Conservation (phyloP, 1,284 basidiomycete genomes). For the Exobasidium cylindrosporum region DNA sequence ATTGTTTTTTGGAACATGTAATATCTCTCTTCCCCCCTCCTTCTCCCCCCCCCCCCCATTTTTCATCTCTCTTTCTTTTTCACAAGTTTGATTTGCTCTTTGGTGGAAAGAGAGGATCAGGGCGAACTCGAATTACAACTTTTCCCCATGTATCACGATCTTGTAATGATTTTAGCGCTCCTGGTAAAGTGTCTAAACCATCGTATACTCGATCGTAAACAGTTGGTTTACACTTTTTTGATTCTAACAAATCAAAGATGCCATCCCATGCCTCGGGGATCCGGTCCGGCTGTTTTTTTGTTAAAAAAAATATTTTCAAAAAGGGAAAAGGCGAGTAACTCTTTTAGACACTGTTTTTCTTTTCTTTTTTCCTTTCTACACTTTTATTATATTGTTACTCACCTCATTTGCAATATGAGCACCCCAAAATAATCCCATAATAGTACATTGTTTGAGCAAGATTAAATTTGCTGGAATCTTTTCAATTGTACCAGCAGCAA, state of each 20-base stretch:
- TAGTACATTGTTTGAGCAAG: slow-evolving; percentile 68
- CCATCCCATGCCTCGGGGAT: slow-evolving; percentile 71
- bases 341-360: neutral
- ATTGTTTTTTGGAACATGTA: too few species aligned
- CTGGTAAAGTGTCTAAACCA: slow-evolving; percentile 69
- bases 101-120: slow-evolving; percentile 32
- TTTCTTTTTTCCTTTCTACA: too few species aligned
- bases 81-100: slow-evolving; percentile 37
- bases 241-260: slow-evolving; percentile 70
- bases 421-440: slow-evolving; percentile 45
- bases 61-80: too few species aligned
- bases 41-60: too few species aligned
- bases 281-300: slow-evolving; percentile 61
- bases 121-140: slow-evolving; percentile 66
- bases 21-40: too few species aligned
- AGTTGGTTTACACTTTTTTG: slow-evolving; percentile 69
- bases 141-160: slow-evolving; percentile 90
- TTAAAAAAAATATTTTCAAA: slow-evolving; percentile 59
- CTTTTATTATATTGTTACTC: too few species aligned
- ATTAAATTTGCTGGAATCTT: slow-evolving; percentile 66
- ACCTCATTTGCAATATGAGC: slow-evolving; percentile 58
- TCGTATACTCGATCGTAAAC: slow-evolving; percentile 70
- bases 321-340: neutral
- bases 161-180: slow-evolving; percentile 61
- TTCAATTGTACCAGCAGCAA: slow-evolving; percentile 49